Percentiles rank a stretch among this genome's conserved stretches.
phyloP scores from a whole-genome alignment of 2,329 filamentous ascomycete genomes.

The Phialemoniopsis sp. region DNA sequence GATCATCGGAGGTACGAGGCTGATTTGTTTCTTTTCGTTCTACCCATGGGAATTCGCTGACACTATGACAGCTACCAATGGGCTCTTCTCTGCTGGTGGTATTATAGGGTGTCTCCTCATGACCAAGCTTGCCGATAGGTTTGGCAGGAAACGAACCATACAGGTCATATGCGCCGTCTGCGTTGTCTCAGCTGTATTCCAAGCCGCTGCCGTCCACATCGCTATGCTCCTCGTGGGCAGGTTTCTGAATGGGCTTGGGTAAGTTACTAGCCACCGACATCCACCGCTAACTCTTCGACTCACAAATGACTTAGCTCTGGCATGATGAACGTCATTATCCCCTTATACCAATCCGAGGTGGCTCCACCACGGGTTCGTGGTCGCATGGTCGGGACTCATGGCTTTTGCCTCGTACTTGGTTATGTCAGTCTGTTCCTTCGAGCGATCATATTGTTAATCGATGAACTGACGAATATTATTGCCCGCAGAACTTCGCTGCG shows the following conservation, averaged over 20 bases:
- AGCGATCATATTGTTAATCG: not conserved
- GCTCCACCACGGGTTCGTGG: slow-evolving; percentile 22
- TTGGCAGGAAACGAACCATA: slow-evolving; percentile 13
- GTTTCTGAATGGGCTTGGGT: slow-evolving; percentile 14
- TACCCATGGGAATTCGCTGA: too few relatives aligned
- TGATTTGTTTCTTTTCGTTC: too few relatives aligned
- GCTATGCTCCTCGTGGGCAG: slow-evolving; percentile 15
- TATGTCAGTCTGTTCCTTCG: slow-evolving; percentile 7
- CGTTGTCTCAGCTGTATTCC: slow-evolving; percentile 11
- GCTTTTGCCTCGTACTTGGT: slow-evolving; percentile 16
- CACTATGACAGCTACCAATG: slow-evolving; percentile 8
- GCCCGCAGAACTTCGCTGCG: slow-evolving; percentile 8
- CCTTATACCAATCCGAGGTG: slow-evolving; percentile 23
- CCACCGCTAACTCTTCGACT: too few relatives aligned
- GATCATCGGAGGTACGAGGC: slow-evolving; percentile 3
- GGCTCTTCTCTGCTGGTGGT: slow-evolving; percentile 12
- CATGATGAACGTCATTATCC: slow-evolving; percentile 15
- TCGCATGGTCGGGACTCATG: slow-evolving; percentile 25
- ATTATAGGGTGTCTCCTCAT: slow-evolving; percentile 13
- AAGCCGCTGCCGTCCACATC: slow-evolving; percentile 13
- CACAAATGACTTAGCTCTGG: slow-evolving; percentile 1
- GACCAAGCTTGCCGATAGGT: slow-evolving; percentile 11
- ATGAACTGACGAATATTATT: not conserved
- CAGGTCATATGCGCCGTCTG: slow-evolving; percentile 10
- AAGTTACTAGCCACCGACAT: not conserved